Percentiles rank a stretch among this genome's conserved stretches.
Conservation (phyloP, 306 rosid species). For the Ammopiptanthus mongolicus region DNA sequence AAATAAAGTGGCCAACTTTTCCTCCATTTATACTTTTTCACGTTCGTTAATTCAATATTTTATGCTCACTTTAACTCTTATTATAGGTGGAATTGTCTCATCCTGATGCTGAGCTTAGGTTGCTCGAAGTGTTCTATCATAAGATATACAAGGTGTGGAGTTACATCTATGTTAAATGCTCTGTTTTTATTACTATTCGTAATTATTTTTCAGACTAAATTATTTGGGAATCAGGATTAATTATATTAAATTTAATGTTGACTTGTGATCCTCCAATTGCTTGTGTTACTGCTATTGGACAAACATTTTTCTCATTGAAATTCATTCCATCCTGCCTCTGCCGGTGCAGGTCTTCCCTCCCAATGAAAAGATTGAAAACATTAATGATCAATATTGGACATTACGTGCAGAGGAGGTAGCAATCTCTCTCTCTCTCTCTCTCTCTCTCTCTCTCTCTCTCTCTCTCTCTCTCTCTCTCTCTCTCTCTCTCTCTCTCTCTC, state of each 20-base stretch:
- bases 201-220: background rate
- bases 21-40: background rate
- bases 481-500: constrained; percentile 13
- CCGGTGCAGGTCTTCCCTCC: constrained; percentile 74
- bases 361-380: constrained; percentile 76
- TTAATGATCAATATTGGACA: constrained; percentile 93
- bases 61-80: constrained; percentile 7
- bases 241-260: background rate
- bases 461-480: too few relatives aligned
- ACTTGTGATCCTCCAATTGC: background rate
- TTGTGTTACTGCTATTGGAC: background rate
- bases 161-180: constrained; percentile 14
- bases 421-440: constrained; percentile 17
- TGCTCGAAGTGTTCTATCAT: constrained; percentile 94
- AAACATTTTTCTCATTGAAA: background rate
- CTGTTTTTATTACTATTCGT: background rate
- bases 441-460: constrained; percentile 4
- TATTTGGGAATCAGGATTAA: background rate
- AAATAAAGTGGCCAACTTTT: background rate
- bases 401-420: constrained; percentile 88
- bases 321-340: constrained; percentile 1
- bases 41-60: background rate
- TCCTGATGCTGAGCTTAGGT: constrained; percentile 76
- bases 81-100: constrained; percentile 78
- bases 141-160: constrained; percentile 78